These are phyloP conservation scores for Phialemoniopsis sp. DNA, from an alignment of 2,329 filamentous ascomycete genomes.

Conservation along the genomic window DNA sequence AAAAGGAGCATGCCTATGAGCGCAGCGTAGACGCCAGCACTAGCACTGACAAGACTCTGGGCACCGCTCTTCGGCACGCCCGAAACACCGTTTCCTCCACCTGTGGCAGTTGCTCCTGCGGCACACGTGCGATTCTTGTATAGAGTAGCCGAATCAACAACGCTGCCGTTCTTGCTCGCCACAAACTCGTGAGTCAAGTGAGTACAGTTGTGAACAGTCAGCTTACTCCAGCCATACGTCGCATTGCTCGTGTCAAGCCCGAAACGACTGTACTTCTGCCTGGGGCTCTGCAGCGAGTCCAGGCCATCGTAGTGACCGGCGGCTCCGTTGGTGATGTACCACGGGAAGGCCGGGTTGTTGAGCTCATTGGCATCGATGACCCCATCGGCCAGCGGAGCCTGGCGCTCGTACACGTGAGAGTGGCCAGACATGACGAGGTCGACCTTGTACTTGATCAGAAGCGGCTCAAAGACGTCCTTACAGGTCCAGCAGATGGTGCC, in stretches of 20 bases:
- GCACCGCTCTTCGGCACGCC: too few relatives aligned
- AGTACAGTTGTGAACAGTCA: slow-evolving; percentile 33
- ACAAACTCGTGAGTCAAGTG: slow-evolving; percentile 32
- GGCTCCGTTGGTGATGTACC: slow-evolving; percentile 21
- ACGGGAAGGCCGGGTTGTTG: slow-evolving; percentile 10
- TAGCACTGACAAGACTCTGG: too few relatives aligned
- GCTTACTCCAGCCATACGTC: slow-evolving; percentile 28
- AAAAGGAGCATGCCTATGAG: too few relatives aligned
- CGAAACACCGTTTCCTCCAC: too few relatives aligned
- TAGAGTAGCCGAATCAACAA: slow-evolving; percentile 23
- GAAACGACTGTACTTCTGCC: slow-evolving; percentile 14
- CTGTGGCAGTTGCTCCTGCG: too few relatives aligned
- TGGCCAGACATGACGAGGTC: slow-evolving; percentile 13
- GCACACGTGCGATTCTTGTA: slow-evolving; percentile 12
- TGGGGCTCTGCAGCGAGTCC: slow-evolving; percentile 7
- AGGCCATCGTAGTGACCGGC: slow-evolving; percentile 22
- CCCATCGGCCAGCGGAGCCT: slow-evolving; percentile 11
- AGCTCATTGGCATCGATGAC: slow-evolving; percentile 7
- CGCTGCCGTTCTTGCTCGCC: slow-evolving; percentile 19
- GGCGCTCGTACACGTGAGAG: slow-evolving; percentile 15
- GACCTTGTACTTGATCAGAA: slow-evolving; percentile 9
- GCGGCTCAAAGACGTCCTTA: slow-evolving; percentile 4
- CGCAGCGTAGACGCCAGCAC: too few relatives aligned
- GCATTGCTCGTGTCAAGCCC: slow-evolving; percentile 19
- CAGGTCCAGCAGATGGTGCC: slow-evolving; percentile 5